Base-by-base conservation (phyloP, 306 rosid species). In the Gastrolobium bilobum region DNA sequence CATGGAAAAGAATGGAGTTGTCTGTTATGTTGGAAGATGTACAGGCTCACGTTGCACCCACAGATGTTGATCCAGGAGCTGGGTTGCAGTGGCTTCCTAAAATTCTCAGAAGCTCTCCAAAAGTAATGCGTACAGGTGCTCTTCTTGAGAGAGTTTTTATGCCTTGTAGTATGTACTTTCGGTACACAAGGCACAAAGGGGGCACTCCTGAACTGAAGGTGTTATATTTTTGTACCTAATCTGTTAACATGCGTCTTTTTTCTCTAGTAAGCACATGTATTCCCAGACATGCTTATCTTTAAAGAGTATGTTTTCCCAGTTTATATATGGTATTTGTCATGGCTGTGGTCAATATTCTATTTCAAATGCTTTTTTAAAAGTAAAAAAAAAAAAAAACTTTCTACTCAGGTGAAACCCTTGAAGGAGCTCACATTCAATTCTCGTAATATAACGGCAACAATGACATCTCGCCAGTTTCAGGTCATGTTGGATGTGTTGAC, bases 11-110 rank as follows among this genome's bases (percentile, higher is more conserved):
- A 72, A 91, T 56, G 96, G 99, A 96, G 80, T 86, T 80, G 68
- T 93, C 99, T 54, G 99, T 93, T 73, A 93, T 96, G 99, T 82
- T 96, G 88, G 96, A 93, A 89, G 91, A 93, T 38, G 99, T 96
- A 53, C 98, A 96, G 84, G 99, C 99, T 82, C 99, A 96, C 89
- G 99, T 96, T 75, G 99, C 99, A 14, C 99, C 99, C 40, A 96
- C 99, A 48, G 99, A 96, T 89, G 97, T 96, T 88, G 99, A 96
- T 87, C 99, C 94, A 31, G 99, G 99, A 63, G 99, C 99, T 81
- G 99, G 99, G 69, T 79, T 96, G 85, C 99, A 96, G 86, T 96
- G 99, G 99, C 99, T 96, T 80, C 99, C 98, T 1, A 88, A 90
- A 88, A 91, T 96, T 87, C 91, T 84, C 58, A 87, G 89, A 88